phyloP scores from a whole-genome alignment of 495 filamentous ascomycete species.

The Durotheca rogersii region DNA sequence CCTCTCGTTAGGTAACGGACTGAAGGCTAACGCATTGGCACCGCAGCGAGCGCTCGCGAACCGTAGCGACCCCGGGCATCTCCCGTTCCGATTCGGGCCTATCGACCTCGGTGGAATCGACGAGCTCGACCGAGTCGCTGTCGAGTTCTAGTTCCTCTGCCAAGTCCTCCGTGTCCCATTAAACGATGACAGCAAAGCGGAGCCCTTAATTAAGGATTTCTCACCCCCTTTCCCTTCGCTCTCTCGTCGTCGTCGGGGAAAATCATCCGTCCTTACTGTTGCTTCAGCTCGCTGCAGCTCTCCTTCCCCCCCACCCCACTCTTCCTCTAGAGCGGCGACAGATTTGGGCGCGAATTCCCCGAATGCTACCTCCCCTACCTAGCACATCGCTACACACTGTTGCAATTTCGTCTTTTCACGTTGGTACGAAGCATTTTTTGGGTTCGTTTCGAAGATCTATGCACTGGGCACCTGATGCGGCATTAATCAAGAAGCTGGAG shows the following conservation, averaged over 20 bases:
- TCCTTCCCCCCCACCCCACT: not conserved
- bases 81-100: slow-evolving; percentile 32
- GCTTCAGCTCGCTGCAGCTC: too few relatives aligned
- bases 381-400: not conserved
- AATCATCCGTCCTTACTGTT: too few relatives aligned
- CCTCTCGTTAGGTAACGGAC: too few relatives aligned
- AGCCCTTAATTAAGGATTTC: too few relatives aligned
- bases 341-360: not conserved
- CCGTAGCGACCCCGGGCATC: slow-evolving; percentile 30
- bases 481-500: slow-evolving; percentile 21
- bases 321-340: not conserved
- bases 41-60: slow-evolving; percentile 41
- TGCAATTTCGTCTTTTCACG: not conserved
- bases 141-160: slow-evolving; percentile 18
- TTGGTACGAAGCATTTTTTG: not conserved
- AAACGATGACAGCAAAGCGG: slow-evolving; percentile 10
- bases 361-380: not conserved
- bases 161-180: slow-evolving; percentile 27
- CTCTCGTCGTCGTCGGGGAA: too few relatives aligned
- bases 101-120: slow-evolving; percentile 31
- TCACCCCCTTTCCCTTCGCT: too few relatives aligned
- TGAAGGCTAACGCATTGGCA: slow-evolving; percentile 9
- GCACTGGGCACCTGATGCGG: slow-evolving; percentile 20
- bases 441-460: not conserved
- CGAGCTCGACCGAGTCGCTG: slow-evolving; percentile 31